Base-by-base conservation (phyloP, 2,329 filamentous ascomycete species). In the Sporothrix brunneoviolacea region DNA sequence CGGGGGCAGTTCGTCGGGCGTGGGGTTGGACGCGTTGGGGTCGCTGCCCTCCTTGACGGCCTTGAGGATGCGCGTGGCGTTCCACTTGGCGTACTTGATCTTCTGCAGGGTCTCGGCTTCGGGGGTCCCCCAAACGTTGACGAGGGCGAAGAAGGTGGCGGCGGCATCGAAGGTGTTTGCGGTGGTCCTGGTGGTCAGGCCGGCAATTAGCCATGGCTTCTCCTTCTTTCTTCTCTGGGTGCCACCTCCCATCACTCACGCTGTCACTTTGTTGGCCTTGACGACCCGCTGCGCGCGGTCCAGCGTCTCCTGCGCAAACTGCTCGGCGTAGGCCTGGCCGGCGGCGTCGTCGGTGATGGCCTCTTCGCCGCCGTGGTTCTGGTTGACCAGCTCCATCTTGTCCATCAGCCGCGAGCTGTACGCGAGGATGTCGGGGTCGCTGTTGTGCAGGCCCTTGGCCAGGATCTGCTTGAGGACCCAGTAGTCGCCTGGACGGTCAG, bases 71-170 rank as follows among this genome's bases (percentile, higher is more conserved):
- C 93, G 82, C 32, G 91, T 73, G 2, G 91, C 91, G 65, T 97
- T 94, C 77, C 88, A 98, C 68, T 97, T 98, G 37, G 91, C 90
- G 64, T 88, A 98, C 66, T 94, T 96, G 68, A 91, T 89, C 73
- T 95, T 97, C 49, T 89, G 80, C 35, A 82, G 75, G 18, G 84
- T 81, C 62, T 97, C 90, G 1, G 79, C 69, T 30, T 95, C 88
- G 10, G 84, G 71, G 0, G 79, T 69, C 6, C 82, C 84, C 90
- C 91, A 98, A 61, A 95, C 86, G 56, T 84, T 84, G 50, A 88
- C 78, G 5, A 97, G 75, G 58, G 96, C 89, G 61, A 97, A 83
- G 66, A 98, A 97, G 0, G 90, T 95, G 0, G 88, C 84, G 0
- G 93, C 88, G 2, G 94, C 93, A 63, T 91, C 86, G 59, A 97